Base-by-base conservation (phyloP, 257 asterid species). In the Datura wrightii region DNA sequence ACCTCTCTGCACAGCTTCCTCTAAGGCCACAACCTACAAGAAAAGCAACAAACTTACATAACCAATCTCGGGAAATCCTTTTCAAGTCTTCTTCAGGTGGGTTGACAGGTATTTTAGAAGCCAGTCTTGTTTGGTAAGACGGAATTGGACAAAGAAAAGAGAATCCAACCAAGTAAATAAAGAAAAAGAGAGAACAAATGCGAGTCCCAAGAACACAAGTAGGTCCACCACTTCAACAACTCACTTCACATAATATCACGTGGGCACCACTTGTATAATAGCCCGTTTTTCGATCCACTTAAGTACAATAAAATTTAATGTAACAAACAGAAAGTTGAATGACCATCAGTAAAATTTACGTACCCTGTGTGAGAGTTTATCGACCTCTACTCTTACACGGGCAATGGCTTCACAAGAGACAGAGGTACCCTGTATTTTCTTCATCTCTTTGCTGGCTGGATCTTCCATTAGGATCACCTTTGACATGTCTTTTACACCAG, bases 401-500 rank as follows among this genome's bases (percentile, higher is more conserved):
- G 85, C 80, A n/a, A 85, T 31, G 50, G 83, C 83, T 67, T 87
- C 85, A 70, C 67, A 79, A 34, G 86, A 82, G 36, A 69, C 31
- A 2, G 62, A 11, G 16, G 54, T 52, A 39, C 31, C 11, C 4
- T 69, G 83, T 5, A 85, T 9, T 59, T 85, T 82, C 58, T 87
- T 87, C 84, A 34, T 79, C 84, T 82, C 90, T 80, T 80, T 87
- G 67, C 86, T 85, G 0, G 88, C 80, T n/a, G 90, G 90, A 80
- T 85, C 90, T 79, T 87, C 90, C 88, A 87, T 16, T 6, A 87
- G 62, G 60, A 87, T 66, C 42, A 87, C 24, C 50, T 87, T 87
- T 3, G 88, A 60, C 86, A 79, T 83, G 54, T 87, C 86, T 79
- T 67, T 79, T 79, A 87, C 74, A 41, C 85, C 90, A 16, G 90